These are phyloP conservation scores for Fusarium drepaniforme DNA, from an alignment of 2,329 filamentous ascomycete species.

Conservation along the genomic window DNA sequence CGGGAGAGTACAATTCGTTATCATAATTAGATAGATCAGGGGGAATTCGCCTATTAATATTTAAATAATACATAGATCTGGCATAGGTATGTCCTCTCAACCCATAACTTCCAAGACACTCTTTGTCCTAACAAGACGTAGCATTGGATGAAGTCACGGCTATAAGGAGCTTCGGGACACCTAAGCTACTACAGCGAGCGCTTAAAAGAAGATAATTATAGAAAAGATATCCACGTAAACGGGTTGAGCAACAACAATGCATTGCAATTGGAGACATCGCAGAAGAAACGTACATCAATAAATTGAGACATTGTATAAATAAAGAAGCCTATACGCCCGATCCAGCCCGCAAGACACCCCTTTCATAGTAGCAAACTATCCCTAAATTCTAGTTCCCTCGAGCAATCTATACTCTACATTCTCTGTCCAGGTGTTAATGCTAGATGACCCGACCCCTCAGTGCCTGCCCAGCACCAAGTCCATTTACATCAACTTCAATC, in stretches of 20 bases:
- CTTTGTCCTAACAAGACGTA: no score
- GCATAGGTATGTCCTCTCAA: no score
- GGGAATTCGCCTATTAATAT: no score
- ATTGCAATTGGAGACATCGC: no score
- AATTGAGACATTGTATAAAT: background rate
- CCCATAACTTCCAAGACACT: no score
- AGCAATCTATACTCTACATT: background rate
- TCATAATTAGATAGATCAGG: background rate
- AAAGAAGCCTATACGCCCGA: background rate
- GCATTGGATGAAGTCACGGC: no score
- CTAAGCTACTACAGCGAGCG: no score
- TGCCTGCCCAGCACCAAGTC: constrained; percentile 22
- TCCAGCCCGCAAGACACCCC: background rate
- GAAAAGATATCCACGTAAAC: no score
- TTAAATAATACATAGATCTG: no score
- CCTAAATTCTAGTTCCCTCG: background rate
- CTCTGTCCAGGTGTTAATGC: background rate
- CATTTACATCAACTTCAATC: constrained; percentile 30
- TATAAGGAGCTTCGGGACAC: no score
- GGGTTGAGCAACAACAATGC: no score
- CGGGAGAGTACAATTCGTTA: background rate
- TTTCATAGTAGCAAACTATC: background rate
- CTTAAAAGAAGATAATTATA: no score
- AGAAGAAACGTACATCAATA: background rate
- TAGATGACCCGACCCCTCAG: constrained; percentile 28